Conservation (phyloP, 2,329 filamentous ascomycete genomes). For the Capronia coronata region DNA sequence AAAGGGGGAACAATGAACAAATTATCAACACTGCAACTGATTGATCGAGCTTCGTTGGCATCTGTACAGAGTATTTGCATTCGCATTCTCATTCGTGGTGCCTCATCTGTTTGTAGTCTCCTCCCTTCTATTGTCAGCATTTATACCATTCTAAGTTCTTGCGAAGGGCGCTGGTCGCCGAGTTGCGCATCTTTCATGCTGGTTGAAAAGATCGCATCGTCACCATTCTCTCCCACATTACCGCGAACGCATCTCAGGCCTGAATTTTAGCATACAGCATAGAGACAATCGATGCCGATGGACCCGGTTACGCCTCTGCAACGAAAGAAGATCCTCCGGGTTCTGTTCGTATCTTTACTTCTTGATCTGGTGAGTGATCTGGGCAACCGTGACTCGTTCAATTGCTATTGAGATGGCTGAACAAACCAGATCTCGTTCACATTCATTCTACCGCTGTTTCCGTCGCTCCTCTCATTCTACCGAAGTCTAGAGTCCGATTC, state of each 20-base stretch:
- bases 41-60: neutral
- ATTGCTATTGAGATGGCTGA: neutral
- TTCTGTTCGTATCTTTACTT: constrained; percentile 82
- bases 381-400: neutral
- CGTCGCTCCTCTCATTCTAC: constrained; percentile 93
- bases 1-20: neutral
- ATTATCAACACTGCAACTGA: too few species aligned
- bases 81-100: too few species aligned
- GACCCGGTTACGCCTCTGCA: constrained; percentile 34
- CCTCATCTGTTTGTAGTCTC: too few species aligned
- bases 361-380: constrained; percentile 66
- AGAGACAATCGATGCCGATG: constrained; percentile 23
- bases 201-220: too few species aligned
- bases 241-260: neutral
- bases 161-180: constrained; percentile 7
- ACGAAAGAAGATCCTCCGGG: constrained; percentile 75
- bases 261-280: neutral
- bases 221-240: neutral
- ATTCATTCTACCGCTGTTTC: constrained; percentile 94
- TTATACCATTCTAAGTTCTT: constrained; percentile 3
- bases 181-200: neutral
- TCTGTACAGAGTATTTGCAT: too few species aligned
- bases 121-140: neutral
- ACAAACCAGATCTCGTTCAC: constrained; percentile 80
- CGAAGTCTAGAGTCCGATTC: constrained; percentile 65